Evolutionary conservation across 1,139 yeast genomes (phyloP), one percentile per base, ranked within the genome.

Genomic region (Debaryomyces udenii): DNA sequence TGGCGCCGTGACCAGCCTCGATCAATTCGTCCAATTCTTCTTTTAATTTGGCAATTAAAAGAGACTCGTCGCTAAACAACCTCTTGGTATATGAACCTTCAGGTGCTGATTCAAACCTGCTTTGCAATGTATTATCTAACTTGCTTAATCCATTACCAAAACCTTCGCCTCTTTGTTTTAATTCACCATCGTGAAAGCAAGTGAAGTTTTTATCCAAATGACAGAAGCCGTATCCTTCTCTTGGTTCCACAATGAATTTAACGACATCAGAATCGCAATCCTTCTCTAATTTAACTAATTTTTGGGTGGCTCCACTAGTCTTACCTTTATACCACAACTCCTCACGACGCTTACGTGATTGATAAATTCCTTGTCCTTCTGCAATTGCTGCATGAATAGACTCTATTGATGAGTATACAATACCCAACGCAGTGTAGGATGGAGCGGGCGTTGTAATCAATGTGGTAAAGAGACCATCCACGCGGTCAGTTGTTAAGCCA

Each of bases 21-120:
- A 91, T 82, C 48, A 93, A 78, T 64, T 94, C 99, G 57, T 93
- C 98, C 41, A 96, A 95, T 65, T 93, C 99, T 68, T 93, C 99
- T 61, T 82, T 81, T 64, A 93, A 84, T 71, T 93, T 93, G 15
- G 98, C 96, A 43, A 78, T 70, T 51, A 94, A 72, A 39, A 93
- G 73, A 23, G 73, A 75, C 34, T 81, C 82, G 63, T 93, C 98
- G 41, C 78, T 74, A 57, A 93, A 90, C 48, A 93, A 74, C 49
- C 99, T 76, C 56, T 85, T 84, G 20, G 99, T 91, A 68, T 93
- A 93, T 3, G 97, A 90, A 1, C 96, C 97, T 50, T 74, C 87
- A 18, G 96, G 96, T 2, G 98, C 94, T 52, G 73, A 71, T 7
- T 49, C 57, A 36, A 74, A 61, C 58, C 88, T 73, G 36, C 70